Evolutionary conservation across 2,329 filamentous ascomycete species (phyloP).

Genomic region (Cryphonectria japonica): DNA sequence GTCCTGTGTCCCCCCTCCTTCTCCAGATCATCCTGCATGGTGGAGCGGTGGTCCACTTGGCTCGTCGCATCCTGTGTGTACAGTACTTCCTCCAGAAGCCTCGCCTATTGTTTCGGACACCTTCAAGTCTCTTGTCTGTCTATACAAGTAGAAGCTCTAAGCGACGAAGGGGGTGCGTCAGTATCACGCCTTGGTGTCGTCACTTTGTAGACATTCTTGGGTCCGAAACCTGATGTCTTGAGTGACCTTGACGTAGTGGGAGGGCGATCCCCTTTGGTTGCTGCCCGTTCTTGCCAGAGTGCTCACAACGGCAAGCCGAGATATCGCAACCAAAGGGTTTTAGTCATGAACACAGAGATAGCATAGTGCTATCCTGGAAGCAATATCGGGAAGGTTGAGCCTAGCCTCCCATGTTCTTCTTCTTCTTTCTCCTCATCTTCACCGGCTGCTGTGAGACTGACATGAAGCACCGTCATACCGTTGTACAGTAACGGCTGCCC

Average conservation of each 20-base stretch:
- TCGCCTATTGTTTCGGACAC: neutral
- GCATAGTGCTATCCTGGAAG: neutral
- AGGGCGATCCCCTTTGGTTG: neutral
- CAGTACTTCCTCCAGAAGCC: neutral
- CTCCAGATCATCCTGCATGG: neutral
- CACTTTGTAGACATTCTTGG: slow-evolving; percentile 8
- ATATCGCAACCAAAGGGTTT: neutral
- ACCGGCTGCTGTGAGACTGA: slow-evolving; percentile 26
- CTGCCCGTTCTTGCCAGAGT: neutral
- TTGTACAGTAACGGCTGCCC: slow-evolving; percentile 5
- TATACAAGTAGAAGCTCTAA: slow-evolving; percentile 5
- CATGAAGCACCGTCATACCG: neutral
- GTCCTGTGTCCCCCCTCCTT: neutral
- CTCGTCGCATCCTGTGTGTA: neutral
- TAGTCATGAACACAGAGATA: slow-evolving; percentile 3
- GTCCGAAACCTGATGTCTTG: neutral
- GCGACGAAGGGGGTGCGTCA: slow-evolving; percentile 1
- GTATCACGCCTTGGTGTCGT: neutral
- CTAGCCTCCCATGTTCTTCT: neutral
- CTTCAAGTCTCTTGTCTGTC: neutral
- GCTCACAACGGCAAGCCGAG: neutral
- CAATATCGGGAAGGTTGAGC: neutral
- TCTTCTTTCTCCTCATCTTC: neutral
- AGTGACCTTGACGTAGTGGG: neutral
- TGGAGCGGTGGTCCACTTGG: neutral